Percentiles rank a stretch among this genome's conserved stretches.
These are phyloP conservation scores for Harringtonia lauricola DNA, from an alignment of 2,329 filamentous ascomycete species.

Conservation along the genomic window DNA sequence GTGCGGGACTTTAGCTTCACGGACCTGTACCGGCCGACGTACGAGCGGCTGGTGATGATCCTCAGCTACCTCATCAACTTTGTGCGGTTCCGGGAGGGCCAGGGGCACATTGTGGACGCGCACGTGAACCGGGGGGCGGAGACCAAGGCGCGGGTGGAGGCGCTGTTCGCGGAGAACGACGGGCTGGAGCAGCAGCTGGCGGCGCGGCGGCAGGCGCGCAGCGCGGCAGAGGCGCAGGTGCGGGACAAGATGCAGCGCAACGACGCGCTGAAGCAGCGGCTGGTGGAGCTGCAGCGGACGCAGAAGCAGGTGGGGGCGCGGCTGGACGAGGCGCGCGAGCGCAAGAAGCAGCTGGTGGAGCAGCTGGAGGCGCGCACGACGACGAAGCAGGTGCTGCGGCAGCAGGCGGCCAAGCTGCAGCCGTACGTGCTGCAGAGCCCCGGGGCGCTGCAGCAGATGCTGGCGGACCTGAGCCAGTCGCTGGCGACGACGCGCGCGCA, in stretches of 20 bases:
- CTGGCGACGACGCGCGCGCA: slow-evolving; percentile 69
- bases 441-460: slow-evolving; percentile 65
- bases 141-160: slow-evolving; percentile 79
- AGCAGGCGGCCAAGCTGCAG: slow-evolving; percentile 79
- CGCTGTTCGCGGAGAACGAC: slow-evolving; percentile 75
- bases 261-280: slow-evolving; percentile 71
- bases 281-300: slow-evolving; percentile 69
- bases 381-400: slow-evolving; percentile 57
- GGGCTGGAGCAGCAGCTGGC: slow-evolving; percentile 70
- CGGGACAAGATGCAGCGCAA: slow-evolving; percentile 78
- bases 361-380: slow-evolving; percentile 62
- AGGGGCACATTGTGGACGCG: slow-evolving; percentile 80
- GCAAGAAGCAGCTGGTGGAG: slow-evolving; percentile 65
- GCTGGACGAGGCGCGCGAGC: slow-evolving; percentile 70
- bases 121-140: slow-evolving; percentile 86
- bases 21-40: slow-evolving; percentile 83
- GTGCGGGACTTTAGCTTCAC: slow-evolving; percentile 90
- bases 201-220: slow-evolving; percentile 70
- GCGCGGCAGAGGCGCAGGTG: slow-evolving; percentile 70
- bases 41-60: slow-evolving; percentile 83
- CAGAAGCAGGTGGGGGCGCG: slow-evolving; percentile 77
- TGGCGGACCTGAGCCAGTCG: slow-evolving; percentile 72
- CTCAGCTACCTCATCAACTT: slow-evolving; percentile 99
- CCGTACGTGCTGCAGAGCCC: slow-evolving; percentile 91
- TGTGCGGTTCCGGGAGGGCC: slow-evolving; percentile 88